Base-by-base conservation (phyloP, 2,329 filamentous ascomycete species). In the Pestalotiopsis sp. region DNA sequence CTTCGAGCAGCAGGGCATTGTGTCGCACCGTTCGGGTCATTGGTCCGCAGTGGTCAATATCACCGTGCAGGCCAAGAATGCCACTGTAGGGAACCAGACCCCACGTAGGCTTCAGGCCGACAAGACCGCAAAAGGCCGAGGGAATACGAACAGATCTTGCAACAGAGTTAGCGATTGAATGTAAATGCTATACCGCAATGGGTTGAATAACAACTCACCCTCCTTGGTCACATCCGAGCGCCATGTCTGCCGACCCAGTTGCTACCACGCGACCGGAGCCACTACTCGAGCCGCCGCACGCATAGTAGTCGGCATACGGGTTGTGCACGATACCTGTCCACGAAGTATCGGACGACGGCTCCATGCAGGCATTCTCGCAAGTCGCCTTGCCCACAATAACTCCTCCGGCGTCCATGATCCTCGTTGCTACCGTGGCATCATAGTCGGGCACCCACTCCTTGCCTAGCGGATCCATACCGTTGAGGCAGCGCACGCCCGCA, bases 281-380 rank as follows among this genome's bases (percentile, higher is more conserved):
- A 12, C 78, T 82, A 36, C 80, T 83, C 68, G 82, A 83, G n/a
- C 85, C 84, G n/a, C 84, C 84, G 49, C 80, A 79, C 2, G 80
- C 82, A 69, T 83, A 85, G 2, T 83, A 83, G 25, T 75, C 70
- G 0, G 81, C 83, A 68, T 80, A 82, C 0, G 84, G 84, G 66
- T 86, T 85, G 69, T 85, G 80, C 2, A 86, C 83, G 1, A 79
- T 78, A 0, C 84, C 84, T 3, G 80, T 81, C n/a, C 82, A 79
- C 0, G 82, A 80, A 4, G 83, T 83, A 64, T 77, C 79, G 11
- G 80, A 83, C 17, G 84, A 70, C 4, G 80, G 80, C 11, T 80
- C 80, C 68, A 81, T 78, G 59, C 80, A 84, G 56, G 84, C 78
- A 70, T 85, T 84, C 73, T 86, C 84, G 70, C 84, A 86, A 3